Evolutionary conservation across 352 stramenopile species (phyloP).

Genomic region (Globisporangium megalacanthum): DNA sequence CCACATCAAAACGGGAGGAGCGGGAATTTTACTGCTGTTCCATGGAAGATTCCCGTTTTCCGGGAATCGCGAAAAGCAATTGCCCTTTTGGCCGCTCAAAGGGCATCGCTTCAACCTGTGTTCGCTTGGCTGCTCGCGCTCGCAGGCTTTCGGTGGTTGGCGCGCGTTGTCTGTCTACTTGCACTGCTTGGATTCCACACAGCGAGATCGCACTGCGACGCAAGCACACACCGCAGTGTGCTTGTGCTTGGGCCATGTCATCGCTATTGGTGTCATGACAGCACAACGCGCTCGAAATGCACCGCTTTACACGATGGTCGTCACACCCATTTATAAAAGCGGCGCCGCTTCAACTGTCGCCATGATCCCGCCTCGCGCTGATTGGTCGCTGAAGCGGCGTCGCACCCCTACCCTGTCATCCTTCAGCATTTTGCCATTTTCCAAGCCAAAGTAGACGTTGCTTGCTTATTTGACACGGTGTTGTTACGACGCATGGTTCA

Average conservation of each 20-base stretch:
- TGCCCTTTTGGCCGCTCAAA: neutral
- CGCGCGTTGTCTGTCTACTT: too few relatives aligned
- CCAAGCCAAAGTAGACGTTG: too few relatives aligned
- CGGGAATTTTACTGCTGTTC: neutral
- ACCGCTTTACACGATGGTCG: too few relatives aligned
- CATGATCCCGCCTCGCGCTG: neutral
- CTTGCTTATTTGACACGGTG: too few relatives aligned
- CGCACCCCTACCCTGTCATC: neutral
- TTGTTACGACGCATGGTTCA: too few relatives aligned
- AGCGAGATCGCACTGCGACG: too few relatives aligned
- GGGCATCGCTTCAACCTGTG: neutral
- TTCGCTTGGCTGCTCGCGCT: too few relatives aligned
- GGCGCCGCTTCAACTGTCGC: conserved; percentile 1
- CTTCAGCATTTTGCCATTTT: neutral
- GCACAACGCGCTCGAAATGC: neutral
- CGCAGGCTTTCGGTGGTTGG: too few relatives aligned
- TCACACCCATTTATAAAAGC: neutral
- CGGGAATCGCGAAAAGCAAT: neutral
- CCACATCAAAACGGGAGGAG: neutral
- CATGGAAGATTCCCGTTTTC: conserved; percentile 2
- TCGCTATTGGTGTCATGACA: neutral
- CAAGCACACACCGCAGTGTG: too few relatives aligned
- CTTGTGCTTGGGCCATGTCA: neutral
- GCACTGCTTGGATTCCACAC: too few relatives aligned
- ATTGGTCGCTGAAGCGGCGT: neutral